Percentiles rank a stretch among this genome's conserved stretches.
Evolutionary conservation across 2,329 filamentous ascomycete genomes (phyloP).

Genomic region (Huntiella savannae): DNA sequence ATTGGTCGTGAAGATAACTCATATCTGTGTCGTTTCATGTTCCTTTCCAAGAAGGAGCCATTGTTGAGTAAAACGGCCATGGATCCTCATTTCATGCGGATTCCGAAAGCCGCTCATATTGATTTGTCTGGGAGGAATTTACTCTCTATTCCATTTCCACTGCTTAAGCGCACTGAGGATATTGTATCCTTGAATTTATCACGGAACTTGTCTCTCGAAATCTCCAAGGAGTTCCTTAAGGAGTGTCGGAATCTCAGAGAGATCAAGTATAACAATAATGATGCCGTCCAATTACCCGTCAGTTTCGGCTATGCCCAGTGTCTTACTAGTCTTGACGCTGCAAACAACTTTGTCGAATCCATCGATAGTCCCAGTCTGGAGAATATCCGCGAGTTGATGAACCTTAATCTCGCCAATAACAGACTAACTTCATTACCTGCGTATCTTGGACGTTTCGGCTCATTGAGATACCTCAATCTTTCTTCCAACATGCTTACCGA

Average conservation of each 20-base stretch:
- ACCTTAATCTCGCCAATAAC: slow-evolving; percentile 88
- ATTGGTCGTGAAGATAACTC: slow-evolving; percentile 93
- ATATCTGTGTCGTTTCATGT: slow-evolving; percentile 90
- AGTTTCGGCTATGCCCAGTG: slow-evolving; percentile 66
- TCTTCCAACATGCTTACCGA: slow-evolving; percentile 80
- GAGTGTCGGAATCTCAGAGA: slow-evolving; percentile 80
- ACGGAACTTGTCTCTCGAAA: slow-evolving; percentile 73
- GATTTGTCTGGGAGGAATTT: slow-evolving; percentile 80
- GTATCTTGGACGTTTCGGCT: slow-evolving; percentile 66
- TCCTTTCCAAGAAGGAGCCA: slow-evolving; percentile 42
- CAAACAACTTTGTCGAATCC: slow-evolving; percentile 80
- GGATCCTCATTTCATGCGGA: slow-evolving; percentile 63
- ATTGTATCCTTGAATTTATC: slow-evolving; percentile 93
- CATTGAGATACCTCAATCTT: slow-evolving; percentile 67
- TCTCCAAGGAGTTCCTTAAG: slow-evolving; percentile 92
- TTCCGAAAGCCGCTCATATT: slow-evolving; percentile 84
- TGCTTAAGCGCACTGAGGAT: slow-evolving; percentile 79
- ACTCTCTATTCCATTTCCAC: slow-evolving; percentile 80
- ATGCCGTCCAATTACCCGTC: slow-evolving; percentile 66
- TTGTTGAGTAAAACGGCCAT: slow-evolving; percentile 47
- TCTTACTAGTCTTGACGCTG: slow-evolving; percentile 79
- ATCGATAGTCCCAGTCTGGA: slow-evolving; percentile 71
- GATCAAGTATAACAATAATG: slow-evolving; percentile 91
- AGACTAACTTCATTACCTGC: slow-evolving; percentile 58
- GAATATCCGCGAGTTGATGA: slow-evolving; percentile 56